Evolutionary conservation across 225 moss, liverwort and hornwort species (phyloP).

Genomic region (Takakia lepidozioides): DNA sequence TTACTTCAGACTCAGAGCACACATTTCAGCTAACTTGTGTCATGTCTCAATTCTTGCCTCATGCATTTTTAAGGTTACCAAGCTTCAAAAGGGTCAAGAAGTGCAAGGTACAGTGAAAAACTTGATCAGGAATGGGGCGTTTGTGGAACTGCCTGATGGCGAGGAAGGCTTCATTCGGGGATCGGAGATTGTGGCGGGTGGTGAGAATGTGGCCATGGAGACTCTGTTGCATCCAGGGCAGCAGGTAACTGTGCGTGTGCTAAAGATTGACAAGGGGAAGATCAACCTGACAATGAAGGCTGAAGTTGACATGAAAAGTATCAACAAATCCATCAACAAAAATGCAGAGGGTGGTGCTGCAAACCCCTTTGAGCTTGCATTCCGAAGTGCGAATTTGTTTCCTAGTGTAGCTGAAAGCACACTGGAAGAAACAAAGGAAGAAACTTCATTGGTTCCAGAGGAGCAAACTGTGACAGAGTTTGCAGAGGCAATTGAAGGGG

Average conservation of each 20-base stretch:
- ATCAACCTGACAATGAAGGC: conserved; percentile 75
- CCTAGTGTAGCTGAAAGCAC: conserved; percentile 4
- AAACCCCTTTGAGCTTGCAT: conserved; percentile 82
- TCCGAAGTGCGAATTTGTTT: conserved; percentile 70
- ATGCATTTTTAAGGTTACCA: conserved; percentile 46
- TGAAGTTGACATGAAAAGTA: conserved; percentile 65
- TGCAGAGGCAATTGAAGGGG: background rate
- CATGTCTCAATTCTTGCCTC: too few relatives aligned
- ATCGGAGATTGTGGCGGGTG: conserved; percentile 70
- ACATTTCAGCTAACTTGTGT: too few relatives aligned
- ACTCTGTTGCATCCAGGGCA: conserved; percentile 64
- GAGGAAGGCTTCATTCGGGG: conserved; percentile 88
- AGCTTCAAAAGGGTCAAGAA: conserved; percentile 71
- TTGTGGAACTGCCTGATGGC: conserved; percentile 48
- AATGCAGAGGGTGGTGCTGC: conserved; percentile 47
- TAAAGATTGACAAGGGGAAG: conserved; percentile 81
- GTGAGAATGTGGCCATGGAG: conserved; percentile 81
- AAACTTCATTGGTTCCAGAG: background rate
- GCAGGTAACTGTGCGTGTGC: conserved; percentile 73
- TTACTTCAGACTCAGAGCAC: too few relatives aligned
- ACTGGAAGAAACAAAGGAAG: background rate
- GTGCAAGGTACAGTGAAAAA: conserved; percentile 93
- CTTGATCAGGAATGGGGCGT: conserved; percentile 71
- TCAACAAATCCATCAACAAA: conserved; percentile 71
- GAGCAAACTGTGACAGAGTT: background rate